Conservation (phyloP, 495 filamentous ascomycete genomes). For the Penicillium nucicola region DNA sequence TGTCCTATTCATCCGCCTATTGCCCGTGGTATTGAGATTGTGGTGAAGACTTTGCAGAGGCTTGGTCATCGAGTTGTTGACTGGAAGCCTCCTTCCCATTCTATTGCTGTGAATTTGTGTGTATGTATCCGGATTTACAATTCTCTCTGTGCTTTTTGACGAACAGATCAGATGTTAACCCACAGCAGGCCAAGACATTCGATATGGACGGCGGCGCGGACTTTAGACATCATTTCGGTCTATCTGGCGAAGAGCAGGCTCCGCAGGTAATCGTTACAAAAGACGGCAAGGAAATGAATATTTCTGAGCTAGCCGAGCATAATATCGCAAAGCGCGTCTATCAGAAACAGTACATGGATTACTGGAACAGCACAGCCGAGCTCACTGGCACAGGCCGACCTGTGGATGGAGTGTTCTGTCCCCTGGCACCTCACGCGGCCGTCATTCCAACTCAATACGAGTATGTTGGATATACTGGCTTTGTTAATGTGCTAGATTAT, state of each 20-base stretch:
- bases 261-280: constrained; percentile 33
- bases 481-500: constrained; percentile 59
- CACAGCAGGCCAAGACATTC: constrained; percentile 22
- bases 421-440: constrained; percentile 43
- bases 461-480: constrained; percentile 50
- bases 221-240: constrained; percentile 40
- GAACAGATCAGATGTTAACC: neutral
- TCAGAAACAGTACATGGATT: constrained; percentile 64
- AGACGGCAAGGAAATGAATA: constrained; percentile 30
- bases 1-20: constrained; percentile 53
- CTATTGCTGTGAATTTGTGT: constrained; percentile 23
- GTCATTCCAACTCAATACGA: constrained; percentile 46
- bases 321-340: constrained; percentile 59
- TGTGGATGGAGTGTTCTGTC: constrained; percentile 52
- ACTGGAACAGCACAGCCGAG: constrained; percentile 61
- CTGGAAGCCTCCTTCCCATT: constrained; percentile 57
- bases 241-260: constrained; percentile 53
- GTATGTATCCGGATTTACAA: constrained; percentile 14
- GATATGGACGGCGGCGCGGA: constrained; percentile 52
- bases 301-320: constrained; percentile 45
- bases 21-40: constrained; percentile 49
- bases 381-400: constrained; percentile 56
- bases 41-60: constrained; percentile 45
- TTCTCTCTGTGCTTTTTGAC: neutral
- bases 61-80: constrained; percentile 57